These are phyloP conservation scores for Acorus gramineus DNA, from an alignment of 106 monocot genomes.

Conservation along the genomic window DNA sequence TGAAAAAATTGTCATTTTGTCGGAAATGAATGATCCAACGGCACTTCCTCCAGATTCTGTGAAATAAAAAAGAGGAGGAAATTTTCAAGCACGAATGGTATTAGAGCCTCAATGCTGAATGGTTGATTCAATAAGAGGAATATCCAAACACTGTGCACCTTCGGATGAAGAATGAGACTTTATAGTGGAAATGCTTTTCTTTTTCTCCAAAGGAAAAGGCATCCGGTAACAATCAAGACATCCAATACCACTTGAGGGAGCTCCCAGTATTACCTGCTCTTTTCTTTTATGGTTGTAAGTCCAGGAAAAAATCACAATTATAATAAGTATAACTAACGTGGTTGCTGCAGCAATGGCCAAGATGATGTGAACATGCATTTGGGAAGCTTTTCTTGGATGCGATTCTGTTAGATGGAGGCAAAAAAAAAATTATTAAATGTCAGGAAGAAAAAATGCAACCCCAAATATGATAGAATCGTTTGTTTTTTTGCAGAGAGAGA, in stretches of 20 bases:
- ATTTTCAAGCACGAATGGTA: no score
- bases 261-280: not conserved
- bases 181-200: not conserved
- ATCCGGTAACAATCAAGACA: not conserved
- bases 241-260: not conserved
- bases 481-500: not conserved
- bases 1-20: conserved; percentile 11
- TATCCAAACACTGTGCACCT: conserved; percentile 5
- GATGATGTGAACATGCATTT: not conserved
- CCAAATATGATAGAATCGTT: not conserved
- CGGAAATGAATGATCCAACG: not conserved
- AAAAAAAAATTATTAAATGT: conserved; percentile 1
- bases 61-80: not conserved
- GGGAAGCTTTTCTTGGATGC: conserved; percentile 1
- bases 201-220: not conserved
- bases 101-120: not conserved
- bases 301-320: not conserved
- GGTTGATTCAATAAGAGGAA: not conserved
- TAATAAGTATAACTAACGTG: not conserved
- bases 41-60: conserved; percentile 2
- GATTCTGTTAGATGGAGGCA: not conserved
- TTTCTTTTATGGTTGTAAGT: conserved; percentile 2
- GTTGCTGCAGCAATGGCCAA: not conserved
- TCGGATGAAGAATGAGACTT: not conserved
- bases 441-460: not conserved